A percentile compares a stretch with the other conserved stretches of the same genome.
Conservation (phyloP, 2,329 filamentous ascomycete genomes). For the Phyllosticta ampelicida region DNA sequence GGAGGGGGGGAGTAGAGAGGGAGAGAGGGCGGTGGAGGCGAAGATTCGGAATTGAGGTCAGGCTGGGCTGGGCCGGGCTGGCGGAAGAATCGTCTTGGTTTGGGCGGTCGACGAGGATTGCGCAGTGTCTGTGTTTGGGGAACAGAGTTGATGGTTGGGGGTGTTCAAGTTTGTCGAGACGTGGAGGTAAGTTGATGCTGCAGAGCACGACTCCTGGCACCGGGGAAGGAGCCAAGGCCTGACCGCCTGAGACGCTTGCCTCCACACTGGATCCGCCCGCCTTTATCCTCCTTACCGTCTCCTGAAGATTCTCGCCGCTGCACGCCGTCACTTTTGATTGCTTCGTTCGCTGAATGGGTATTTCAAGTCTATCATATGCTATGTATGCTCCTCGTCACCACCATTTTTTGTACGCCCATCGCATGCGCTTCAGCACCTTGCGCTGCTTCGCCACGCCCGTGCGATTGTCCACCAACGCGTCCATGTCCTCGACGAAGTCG, state of each 20-base stretch:
- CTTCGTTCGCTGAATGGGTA: background rate
- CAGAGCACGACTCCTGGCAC: background rate
- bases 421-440: conserved; percentile 68
- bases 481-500: conserved; percentile 81
- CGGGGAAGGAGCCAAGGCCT: background rate
- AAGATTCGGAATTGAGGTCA: background rate
- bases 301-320: background rate
- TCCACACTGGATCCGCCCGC: background rate
- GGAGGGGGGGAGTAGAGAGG: background rate
- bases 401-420: conserved; percentile 85
- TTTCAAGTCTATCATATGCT: background rate
- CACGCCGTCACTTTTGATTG: background rate
- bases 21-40: background rate
- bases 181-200: background rate
- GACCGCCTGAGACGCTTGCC: background rate
- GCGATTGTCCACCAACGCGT: conserved; percentile 70
- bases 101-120: background rate
- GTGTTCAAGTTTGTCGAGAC: background rate
- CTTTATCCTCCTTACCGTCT: background rate
- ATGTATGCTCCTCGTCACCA: conserved; percentile 16
- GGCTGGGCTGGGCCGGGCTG: background rate
- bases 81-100: background rate
- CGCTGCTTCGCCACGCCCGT: conserved; percentile 69
- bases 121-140: background rate
- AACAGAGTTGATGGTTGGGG: background rate